Conservation (phyloP, 2,329 filamentous ascomycete genomes). For the Apiospora arundinis region DNA sequence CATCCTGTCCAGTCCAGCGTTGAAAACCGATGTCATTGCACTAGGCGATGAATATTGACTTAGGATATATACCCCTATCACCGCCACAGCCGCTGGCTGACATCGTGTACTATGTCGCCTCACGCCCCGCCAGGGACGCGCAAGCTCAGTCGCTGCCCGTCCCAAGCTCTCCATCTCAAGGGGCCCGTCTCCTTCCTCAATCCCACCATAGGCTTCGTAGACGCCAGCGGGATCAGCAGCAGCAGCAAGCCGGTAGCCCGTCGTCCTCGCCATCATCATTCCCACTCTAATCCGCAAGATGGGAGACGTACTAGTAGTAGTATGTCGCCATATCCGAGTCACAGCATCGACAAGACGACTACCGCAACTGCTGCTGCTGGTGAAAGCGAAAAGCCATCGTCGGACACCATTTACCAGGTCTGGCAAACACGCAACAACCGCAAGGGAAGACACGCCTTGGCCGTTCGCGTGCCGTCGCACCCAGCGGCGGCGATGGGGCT, state of each 20-base stretch:
- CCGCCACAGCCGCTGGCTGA: neutral
- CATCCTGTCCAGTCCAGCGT: too few relatives aligned
- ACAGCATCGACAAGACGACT: too few relatives aligned
- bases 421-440: constrained; percentile 52
- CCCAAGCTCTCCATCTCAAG: neutral
- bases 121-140: neutral
- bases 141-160: neutral
- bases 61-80: neutral
- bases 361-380: neutral
- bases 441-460: constrained; percentile 48
- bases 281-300: too few relatives aligned
- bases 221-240: neutral
- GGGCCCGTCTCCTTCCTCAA: constrained; percentile 24
- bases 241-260: neutral
- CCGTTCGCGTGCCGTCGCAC: constrained; percentile 32
- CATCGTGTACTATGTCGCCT: neutral
- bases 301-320: neutral
- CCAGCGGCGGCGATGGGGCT: constrained; percentile 17
- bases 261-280: neutral
- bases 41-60: too few relatives aligned
- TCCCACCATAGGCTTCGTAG: constrained; percentile 22
- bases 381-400: constrained; percentile 14
- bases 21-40: neutral
- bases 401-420: constrained; percentile 38
- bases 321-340: neutral